These are phyloP conservation scores for Rhododendron griersonianum DNA, from an alignment of 148 eudicot species.

Conservation along the genomic window DNA sequence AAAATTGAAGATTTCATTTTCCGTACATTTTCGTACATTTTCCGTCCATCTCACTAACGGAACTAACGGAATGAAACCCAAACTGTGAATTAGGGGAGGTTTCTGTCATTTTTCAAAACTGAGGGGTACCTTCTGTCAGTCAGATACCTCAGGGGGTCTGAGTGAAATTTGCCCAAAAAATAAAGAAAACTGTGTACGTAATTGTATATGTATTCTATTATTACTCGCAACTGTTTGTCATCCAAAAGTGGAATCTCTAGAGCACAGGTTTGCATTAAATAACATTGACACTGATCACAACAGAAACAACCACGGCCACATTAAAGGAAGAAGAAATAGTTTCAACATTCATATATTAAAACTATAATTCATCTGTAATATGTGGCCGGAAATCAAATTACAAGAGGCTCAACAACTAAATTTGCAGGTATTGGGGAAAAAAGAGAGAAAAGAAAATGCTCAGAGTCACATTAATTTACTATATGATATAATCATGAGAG, in stretches of 20 bases:
- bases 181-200: not conserved
- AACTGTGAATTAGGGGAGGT: too few species aligned
- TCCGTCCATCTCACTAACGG: too few species aligned
- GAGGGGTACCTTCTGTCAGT: too few species aligned
- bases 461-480: not conserved
- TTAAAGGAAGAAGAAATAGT: not conserved
- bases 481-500: not conserved
- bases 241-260: not conserved
- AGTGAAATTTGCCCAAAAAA: too few species aligned
- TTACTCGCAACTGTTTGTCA: not conserved
- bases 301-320: not conserved
- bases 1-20: too few species aligned
- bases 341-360: too few species aligned
- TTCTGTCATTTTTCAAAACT: too few species aligned
- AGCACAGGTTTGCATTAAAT: not conserved
- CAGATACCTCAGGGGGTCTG: too few species aligned
- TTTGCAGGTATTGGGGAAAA: not conserved
- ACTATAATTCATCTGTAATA: not conserved
- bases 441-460: not conserved
- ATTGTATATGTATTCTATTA: not conserved
- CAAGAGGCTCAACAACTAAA: not conserved
- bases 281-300: not conserved
- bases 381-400: not conserved
- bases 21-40: too few species aligned
- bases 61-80: too few species aligned